Percentiles rank a stretch among this genome's conserved stretches.
Evolutionary conservation across 164 flowering plant species (phyloP).

Genomic region (Berberis vulgaris): DNA sequence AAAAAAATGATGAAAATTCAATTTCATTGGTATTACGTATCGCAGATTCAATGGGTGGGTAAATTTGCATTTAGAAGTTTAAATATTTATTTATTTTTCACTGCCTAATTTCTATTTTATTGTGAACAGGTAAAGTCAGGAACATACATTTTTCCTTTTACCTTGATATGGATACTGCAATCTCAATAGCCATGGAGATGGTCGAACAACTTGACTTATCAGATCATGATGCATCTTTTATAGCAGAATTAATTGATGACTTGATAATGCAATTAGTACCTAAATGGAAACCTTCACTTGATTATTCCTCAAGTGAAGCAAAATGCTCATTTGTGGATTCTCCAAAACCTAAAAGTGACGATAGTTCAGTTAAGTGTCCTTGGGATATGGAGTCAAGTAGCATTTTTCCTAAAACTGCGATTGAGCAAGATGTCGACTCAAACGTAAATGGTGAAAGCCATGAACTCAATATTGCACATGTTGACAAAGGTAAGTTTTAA

Average conservation of each 20-base stretch:
- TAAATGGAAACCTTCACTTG: slow-evolving; percentile 31
- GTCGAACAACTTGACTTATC: slow-evolving; percentile 55
- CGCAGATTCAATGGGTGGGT: slow-evolving; percentile 40
- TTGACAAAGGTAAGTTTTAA: slow-evolving; percentile 2
- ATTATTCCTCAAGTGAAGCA: slow-evolving; percentile 9
- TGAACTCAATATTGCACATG: neutral
- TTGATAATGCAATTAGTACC: slow-evolving; percentile 48
- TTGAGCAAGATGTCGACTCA: slow-evolving; percentile 6
- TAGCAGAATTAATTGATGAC: slow-evolving; percentile 54
- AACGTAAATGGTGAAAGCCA: slow-evolving; percentile 3
- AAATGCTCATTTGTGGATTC: slow-evolving; percentile 9
- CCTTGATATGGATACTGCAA: slow-evolving; percentile 54
- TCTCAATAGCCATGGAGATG: slow-evolving; percentile 69
- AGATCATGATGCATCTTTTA: slow-evolving; percentile 37
- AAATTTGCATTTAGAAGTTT: neutral
- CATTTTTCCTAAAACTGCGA: slow-evolving; percentile 8
- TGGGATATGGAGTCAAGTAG: slow-evolving; percentile 4
- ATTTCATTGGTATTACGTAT: slow-evolving; percentile 47
- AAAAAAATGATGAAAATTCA: slow-evolving; percentile 34
- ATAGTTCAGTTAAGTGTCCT: slow-evolving; percentile 7
- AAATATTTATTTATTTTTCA: neutral
- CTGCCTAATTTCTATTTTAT: neutral
- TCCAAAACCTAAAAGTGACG: slow-evolving; percentile 5
- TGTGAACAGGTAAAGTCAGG: slow-evolving; percentile 39
- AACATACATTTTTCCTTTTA: slow-evolving; percentile 56